phyloP scores from a whole-genome alignment of 2,329 filamentous ascomycete species.

The Colletotrichum tabaci region DNA sequence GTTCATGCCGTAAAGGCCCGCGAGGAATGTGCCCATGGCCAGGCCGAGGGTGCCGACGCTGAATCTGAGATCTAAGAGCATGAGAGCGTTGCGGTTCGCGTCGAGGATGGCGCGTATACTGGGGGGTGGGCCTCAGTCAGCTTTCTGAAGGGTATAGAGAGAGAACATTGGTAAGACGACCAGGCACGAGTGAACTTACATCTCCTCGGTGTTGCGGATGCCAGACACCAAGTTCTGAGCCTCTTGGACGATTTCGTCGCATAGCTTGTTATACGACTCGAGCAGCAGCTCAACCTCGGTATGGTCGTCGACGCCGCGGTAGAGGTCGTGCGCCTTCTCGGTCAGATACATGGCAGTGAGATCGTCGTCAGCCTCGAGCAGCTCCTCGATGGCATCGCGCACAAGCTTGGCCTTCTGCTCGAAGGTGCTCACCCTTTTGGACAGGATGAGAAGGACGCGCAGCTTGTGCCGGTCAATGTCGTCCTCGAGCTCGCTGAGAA shows the following conservation, averaged over 20 bases:
- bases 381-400: slow-evolving; percentile 92
- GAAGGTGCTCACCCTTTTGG: slow-evolving; percentile 95
- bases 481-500: slow-evolving; percentile 92
- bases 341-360: slow-evolving; percentile 95
- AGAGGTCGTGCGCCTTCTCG: slow-evolving; percentile 83
- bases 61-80: slow-evolving; percentile 97
- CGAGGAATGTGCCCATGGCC: slow-evolving; percentile 93
- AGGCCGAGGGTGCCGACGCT: slow-evolving; percentile 95
- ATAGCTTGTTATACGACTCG: slow-evolving; percentile 97
- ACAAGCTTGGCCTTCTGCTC: slow-evolving; percentile 97
- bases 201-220: slow-evolving; percentile 98
- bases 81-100: slow-evolving; percentile 97
- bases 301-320: slow-evolving; percentile 86
- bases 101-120: slow-evolving; percentile 97
- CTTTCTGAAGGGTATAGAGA: not conserved
- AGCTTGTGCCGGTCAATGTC: slow-evolving; percentile 97
- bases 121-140: slow-evolving; percentile 45
- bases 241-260: slow-evolving; percentile 97
- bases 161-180: not conserved
- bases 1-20: slow-evolving; percentile 99
- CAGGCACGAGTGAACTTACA: slow-evolving; percentile 70
- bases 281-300: slow-evolving; percentile 97
- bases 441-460: slow-evolving; percentile 90
- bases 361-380: slow-evolving; percentile 97
- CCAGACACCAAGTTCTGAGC: slow-evolving; percentile 93